Conservation (phyloP, 163 green algal species). For the Scenedesmus sp. region DNA sequence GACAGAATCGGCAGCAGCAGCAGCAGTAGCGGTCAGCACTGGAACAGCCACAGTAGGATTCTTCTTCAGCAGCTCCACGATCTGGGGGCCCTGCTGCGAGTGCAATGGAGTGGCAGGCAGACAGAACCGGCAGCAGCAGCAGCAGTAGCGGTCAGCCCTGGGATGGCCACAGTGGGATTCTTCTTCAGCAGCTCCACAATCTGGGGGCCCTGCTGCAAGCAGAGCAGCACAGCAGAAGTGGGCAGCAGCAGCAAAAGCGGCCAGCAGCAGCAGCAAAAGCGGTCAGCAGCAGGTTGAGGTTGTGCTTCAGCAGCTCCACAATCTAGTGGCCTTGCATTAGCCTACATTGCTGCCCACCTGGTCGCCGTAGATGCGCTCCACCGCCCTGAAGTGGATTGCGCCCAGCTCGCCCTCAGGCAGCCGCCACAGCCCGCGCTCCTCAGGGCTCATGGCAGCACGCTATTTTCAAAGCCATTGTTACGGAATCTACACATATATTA, state of each 20-base stretch:
- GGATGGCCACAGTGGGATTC: constrained; percentile 80
- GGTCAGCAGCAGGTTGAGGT: too few species aligned
- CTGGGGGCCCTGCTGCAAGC: constrained; percentile 57
- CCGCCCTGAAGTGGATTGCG: constrained; percentile 84
- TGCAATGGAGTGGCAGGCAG: neutral
- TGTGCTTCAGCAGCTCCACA: too few species aligned
- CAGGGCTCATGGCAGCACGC: constrained; percentile 55
- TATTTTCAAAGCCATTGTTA: too few species aligned
- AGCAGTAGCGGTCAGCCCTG: neutral
- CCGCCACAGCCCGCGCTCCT: constrained; percentile 75
- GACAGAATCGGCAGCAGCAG: neutral
- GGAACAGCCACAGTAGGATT: constrained; percentile 80
- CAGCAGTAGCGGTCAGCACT: neutral
- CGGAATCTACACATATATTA: too few species aligned
- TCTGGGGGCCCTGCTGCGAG: constrained; percentile 60
- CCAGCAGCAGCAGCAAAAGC: too few species aligned
- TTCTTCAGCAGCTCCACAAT: constrained; percentile 89
- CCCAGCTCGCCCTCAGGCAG: constrained; percentile 75
- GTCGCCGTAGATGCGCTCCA: constrained; percentile 93
- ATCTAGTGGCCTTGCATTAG: too few species aligned
- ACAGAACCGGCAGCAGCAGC: neutral
- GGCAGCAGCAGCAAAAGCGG: too few species aligned
- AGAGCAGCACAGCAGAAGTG: neutral
- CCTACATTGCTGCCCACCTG: constrained; percentile 39
- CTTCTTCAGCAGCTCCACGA: constrained; percentile 89